phyloP scores from a whole-genome alignment of 2,329 filamentous ascomycete genomes.

The Fonsecaea multimorphosa region DNA sequence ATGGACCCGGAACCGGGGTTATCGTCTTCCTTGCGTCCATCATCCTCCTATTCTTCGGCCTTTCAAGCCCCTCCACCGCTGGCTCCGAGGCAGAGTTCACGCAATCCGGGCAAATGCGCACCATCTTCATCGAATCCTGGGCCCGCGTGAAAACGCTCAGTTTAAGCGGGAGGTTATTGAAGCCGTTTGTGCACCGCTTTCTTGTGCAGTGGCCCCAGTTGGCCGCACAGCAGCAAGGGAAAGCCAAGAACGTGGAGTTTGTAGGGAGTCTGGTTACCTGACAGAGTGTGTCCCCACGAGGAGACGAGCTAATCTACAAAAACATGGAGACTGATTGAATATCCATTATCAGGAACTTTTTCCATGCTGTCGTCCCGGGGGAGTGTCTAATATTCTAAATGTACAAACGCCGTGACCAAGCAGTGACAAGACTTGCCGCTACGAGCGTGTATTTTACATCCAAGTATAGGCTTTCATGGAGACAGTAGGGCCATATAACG shows the following conservation, averaged over 20 bases:
- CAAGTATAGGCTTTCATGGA: neutral
- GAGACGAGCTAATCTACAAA: neutral
- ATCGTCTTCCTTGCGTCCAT: constrained; percentile 69
- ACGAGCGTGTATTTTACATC: neutral
- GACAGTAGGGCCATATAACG: neutral
- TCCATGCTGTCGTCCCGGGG: neutral
- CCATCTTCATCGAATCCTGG: constrained; percentile 91
- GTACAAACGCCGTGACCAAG: neutral
- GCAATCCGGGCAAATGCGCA: constrained; percentile 63
- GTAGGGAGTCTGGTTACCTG: constrained; percentile 36
- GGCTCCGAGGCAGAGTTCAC: neutral
- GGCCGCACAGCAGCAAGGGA: constrained; percentile 47
- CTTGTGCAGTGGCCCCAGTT: constrained; percentile 80
- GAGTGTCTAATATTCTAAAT: neutral
- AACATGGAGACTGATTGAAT: neutral
- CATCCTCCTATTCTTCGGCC: constrained; percentile 59
- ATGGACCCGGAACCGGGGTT: constrained; percentile 87
- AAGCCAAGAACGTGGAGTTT: constrained; percentile 31
- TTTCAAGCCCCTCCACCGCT: constrained; percentile 43
- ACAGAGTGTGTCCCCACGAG: too few species aligned
- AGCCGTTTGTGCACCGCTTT: constrained; percentile 75
- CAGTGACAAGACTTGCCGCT: neutral
- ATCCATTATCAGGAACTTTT: neutral
- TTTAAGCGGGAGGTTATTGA: constrained; percentile 79
- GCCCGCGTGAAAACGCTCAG: constrained; percentile 83